Conservation (phyloP, 108 stramenopile species). For the Mayamaea pseudoterrestris region DNA sequence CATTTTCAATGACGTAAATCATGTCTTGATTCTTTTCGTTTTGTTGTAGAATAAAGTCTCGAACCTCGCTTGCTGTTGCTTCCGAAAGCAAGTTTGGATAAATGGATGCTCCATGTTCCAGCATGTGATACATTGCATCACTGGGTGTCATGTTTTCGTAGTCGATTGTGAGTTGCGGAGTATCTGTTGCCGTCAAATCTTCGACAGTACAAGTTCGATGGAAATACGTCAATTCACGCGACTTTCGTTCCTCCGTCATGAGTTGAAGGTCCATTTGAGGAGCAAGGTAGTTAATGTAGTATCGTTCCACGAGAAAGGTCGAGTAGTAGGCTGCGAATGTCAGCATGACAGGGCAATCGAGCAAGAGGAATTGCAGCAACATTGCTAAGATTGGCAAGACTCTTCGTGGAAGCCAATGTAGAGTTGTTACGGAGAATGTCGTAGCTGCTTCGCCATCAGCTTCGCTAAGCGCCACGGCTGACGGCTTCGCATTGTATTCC, state of each 20-base stretch:
- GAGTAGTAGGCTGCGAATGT: constrained; percentile 2
- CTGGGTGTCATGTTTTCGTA: constrained; percentile 4
- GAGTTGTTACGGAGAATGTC: too few species aligned
- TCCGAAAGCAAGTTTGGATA: constrained; percentile 36
- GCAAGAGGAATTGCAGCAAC: constrained; percentile 4
- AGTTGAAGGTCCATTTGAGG: constrained; percentile 24
- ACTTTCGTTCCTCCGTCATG: constrained; percentile 13
- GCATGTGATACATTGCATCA: constrained; percentile 20
- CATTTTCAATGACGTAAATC: constrained; percentile 31
- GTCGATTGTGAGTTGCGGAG: constrained; percentile 16
- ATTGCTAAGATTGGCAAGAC: too few species aligned
- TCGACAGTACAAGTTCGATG: constrained; percentile 22
- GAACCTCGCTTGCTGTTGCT: constrained; percentile 24
- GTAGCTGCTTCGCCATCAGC: too few species aligned
- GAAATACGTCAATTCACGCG: constrained; percentile 36
- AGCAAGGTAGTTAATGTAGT: constrained; percentile 28
- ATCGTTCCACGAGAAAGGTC: constrained; percentile 8
- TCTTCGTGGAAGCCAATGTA: too few species aligned
- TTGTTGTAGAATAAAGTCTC: constrained; percentile 33
- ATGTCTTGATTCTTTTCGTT: constrained; percentile 19
- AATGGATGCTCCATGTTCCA: constrained; percentile 34
- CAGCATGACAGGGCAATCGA: constrained; percentile 13
- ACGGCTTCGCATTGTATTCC: too few species aligned
- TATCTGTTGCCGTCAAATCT: constrained; percentile 26
- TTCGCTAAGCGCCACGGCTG: too few species aligned